Percentiles rank a stretch among this genome's conserved stretches.
Evolutionary conservation across 805 yeast species (phyloP).

Genomic region (Aciculoconidium aculeatum): DNA sequence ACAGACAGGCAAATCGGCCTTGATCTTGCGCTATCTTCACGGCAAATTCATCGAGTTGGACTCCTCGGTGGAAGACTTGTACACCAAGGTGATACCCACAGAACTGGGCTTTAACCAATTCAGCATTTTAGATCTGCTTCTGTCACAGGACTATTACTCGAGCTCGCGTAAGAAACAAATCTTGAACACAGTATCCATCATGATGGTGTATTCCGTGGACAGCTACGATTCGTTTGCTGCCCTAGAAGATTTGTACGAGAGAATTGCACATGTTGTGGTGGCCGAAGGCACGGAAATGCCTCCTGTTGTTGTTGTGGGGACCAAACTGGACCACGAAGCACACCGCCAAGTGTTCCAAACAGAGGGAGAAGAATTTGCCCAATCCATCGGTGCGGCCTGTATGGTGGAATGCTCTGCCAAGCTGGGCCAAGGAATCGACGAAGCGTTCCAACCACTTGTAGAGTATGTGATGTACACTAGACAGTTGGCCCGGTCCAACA

Average conservation of each 20-base stretch:
- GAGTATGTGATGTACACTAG: slow-evolving; percentile 5
- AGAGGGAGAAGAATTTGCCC: slow-evolving; percentile 26
- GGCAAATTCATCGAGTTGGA: slow-evolving; percentile 16
- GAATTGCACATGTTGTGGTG: slow-evolving; percentile 15
- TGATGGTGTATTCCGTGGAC: slow-evolving; percentile 26
- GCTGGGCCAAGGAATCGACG: slow-evolving; percentile 15
- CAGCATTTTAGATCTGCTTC: slow-evolving; percentile 27
- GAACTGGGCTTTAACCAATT: slow-evolving; percentile 18
- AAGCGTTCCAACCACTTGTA: slow-evolving; percentile 26
- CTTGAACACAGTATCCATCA: slow-evolving; percentile 22
- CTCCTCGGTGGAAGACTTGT: slow-evolving; percentile 20
- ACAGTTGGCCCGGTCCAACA: slow-evolving; percentile 3
- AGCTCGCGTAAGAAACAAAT: slow-evolving; percentile 22
- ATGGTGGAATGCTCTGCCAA: slow-evolving; percentile 25
- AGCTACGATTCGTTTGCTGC: slow-evolving; percentile 22
- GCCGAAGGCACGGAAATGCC: slow-evolving; percentile 19
- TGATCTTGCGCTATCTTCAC: slow-evolving; percentile 21
- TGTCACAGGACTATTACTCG: slow-evolving; percentile 21
- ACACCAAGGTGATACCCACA: slow-evolving; percentile 14
- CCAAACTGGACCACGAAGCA: slow-evolving; percentile 20
- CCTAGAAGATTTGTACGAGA: slow-evolving; percentile 23
- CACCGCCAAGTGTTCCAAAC: slow-evolving; percentile 23
- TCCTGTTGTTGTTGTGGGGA: slow-evolving; percentile 26
- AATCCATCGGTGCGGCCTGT: slow-evolving; percentile 19
- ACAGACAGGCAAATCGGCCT: slow-evolving; percentile 20